These are phyloP conservation scores for Carex scoparia DNA, from an alignment of 176 grass and related monocot genomes.

Conservation along the genomic window DNA sequence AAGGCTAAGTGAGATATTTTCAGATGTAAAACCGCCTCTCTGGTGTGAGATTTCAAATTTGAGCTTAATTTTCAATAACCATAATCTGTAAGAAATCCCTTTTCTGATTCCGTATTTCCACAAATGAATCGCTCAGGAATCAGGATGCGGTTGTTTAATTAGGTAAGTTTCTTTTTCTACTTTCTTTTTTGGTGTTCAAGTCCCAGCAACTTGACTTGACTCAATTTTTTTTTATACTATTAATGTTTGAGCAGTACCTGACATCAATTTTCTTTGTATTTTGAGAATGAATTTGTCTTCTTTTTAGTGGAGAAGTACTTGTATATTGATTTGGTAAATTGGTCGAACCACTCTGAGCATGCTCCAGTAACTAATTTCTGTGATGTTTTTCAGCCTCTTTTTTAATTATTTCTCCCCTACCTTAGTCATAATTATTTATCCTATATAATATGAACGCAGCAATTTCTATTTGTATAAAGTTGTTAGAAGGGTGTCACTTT, in stretches of 20 bases:
- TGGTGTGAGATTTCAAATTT: background rate
- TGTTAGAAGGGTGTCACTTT: background rate
- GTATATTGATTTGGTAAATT: background rate
- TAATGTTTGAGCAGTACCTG: background rate
- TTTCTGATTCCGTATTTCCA: background rate
- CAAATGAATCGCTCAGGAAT: background rate
- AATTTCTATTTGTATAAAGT: background rate
- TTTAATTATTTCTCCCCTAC: background rate
- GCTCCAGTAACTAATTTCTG: background rate
- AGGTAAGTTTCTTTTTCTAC: background rate
- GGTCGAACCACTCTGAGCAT: background rate
- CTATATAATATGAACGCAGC: background rate
- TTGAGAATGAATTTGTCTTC: background rate
- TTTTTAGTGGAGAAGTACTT: background rate
- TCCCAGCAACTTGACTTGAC: background rate
- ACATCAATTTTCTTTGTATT: background rate
- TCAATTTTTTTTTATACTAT: background rate
- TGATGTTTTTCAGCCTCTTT: too few relatives aligned
- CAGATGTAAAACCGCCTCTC: background rate
- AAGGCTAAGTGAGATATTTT: background rate
- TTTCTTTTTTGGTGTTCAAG: background rate
- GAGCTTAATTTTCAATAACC: background rate
- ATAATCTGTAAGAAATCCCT: background rate
- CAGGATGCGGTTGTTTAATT: background rate
- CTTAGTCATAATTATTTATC: background rate